Base-by-base conservation (phyloP, 2,329 filamentous ascomycete species). In the Colletotrichum sp. region DNA sequence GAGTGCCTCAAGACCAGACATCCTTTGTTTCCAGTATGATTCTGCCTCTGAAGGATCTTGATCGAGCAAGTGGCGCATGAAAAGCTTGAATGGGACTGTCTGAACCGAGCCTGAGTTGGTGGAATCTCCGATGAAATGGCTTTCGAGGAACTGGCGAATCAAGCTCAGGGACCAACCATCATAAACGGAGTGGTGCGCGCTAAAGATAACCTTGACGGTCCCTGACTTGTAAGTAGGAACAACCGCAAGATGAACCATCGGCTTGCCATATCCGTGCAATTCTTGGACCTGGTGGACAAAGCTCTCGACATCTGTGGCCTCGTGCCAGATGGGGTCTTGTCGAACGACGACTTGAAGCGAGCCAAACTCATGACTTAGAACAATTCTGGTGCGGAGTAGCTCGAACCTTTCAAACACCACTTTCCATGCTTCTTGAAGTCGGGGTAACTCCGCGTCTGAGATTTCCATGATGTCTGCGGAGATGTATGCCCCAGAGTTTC, bases 121-220 rank as follows among this genome's bases (percentile, higher is more conserved):
- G 3, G 18, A 29, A 6, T 24, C n/a, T 13, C 13, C 24, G 15
- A 43, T 4, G 6, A 36, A 18, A 8, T 58, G 21, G 24, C 12
- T n/a, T 36, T 70, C 68, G n/a, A 70, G 31, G 34, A 38, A 57
- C 21, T 57, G 47, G n/a, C 47, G 68, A 51, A 70, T 11, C 18
- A 70, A 31, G 6, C 27, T 33, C 4, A 70, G 13, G 6, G 68
- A 70, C 68, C 68, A 70, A 13, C 80, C 80, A 67, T 82, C 81
- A 24, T 81, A 81, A 4, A 81, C 73, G 11, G 81, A 78, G 47
- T 82, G 81, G 12, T 82, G 81, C 1, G 78, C 76, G 2, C 80
- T 81, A 77, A 79, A 81, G 1, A 81, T 76, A 6, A 82, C 80
- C 8, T 55, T 59, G 77, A 81, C 6, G 36, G 16, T 64, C 55